Conservation (phyloP, 257 asterid genomes). For the Agastache rugosa region DNA sequence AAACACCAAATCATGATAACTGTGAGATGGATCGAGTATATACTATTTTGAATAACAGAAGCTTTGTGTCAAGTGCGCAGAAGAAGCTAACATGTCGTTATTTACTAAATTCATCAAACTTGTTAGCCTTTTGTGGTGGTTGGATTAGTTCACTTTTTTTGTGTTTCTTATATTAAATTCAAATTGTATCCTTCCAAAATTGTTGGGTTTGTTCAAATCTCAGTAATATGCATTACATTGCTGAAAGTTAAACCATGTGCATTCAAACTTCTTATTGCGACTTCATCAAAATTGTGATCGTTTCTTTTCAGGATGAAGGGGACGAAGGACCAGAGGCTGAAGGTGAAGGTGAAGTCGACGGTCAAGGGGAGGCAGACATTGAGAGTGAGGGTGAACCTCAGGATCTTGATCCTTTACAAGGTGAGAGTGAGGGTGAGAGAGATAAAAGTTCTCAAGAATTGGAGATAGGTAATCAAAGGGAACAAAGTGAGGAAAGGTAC, state of each 20-base stretch:
- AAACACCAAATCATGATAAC: too few species aligned
- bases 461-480: constrained; percentile 80
- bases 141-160: neutral
- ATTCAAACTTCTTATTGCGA: neutral
- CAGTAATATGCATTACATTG: neutral
- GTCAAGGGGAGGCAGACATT: constrained; percentile 56
- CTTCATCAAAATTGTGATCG: neutral
- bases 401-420: constrained; percentile 60
- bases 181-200: neutral
- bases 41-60: too few species aligned
- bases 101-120: neutral
- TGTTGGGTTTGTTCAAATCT: neutral
- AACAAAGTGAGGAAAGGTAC: constrained; percentile 77
- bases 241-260: neutral
- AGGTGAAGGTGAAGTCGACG: constrained; percentile 54
- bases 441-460: constrained; percentile 82
- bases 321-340: constrained; percentile 72
- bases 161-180: neutral
- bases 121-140: neutral
- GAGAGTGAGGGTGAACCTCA: constrained; percentile 81
- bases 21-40: too few species aligned
- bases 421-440: constrained; percentile 88
- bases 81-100: neutral
- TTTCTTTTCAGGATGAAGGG: constrained; percentile 65
- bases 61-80: neutral